Percentiles rank a stretch among this genome's conserved stretches.
phyloP scores from a whole-genome alignment of 2,329 filamentous ascomycete species.

The Xylaria sp. region DNA sequence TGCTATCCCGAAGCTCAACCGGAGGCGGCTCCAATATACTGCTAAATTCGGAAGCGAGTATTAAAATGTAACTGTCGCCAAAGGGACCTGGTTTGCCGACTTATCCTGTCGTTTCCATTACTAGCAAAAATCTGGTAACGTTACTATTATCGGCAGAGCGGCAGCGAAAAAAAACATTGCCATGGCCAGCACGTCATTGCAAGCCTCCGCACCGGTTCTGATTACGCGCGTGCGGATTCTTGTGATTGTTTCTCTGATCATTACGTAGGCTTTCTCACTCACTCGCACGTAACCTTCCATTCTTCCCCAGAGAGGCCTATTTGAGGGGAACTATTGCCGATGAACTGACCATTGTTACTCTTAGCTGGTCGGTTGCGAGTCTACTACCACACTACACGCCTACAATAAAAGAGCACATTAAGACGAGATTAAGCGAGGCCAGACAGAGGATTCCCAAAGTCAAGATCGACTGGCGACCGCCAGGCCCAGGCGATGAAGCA shows the following conservation, averaged over 20 bases:
- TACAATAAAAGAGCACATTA: conserved; percentile 54
- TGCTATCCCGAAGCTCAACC: conserved; percentile 6
- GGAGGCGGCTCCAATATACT: conserved; percentile 15
- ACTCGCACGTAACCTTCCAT: conserved; percentile 6
- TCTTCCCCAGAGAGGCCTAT: neutral
- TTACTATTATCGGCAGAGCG: conserved; percentile 28
- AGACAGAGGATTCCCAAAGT: conserved; percentile 52
- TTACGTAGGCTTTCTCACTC: conserved; percentile 52
- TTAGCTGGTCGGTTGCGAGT: conserved; percentile 59
- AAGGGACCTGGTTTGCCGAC: neutral
- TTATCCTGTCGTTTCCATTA: conserved; percentile 1
- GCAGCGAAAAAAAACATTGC: neutral
- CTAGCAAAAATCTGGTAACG: conserved; percentile 31
- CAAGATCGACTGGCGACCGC: conserved; percentile 50
- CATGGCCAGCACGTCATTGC: conserved; percentile 26
- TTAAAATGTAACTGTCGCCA: conserved; percentile 29
- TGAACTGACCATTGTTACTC: neutral
- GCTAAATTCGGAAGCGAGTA: conserved; percentile 25
- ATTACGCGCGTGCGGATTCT: conserved; percentile 53
- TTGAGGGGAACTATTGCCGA: conserved; percentile 10
- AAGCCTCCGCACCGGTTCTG: conserved; percentile 41
- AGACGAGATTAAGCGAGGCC: conserved; percentile 54
- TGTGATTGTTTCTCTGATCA: conserved; percentile 50
- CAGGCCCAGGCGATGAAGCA: conserved; percentile 34
- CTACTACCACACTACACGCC: conserved; percentile 58